phyloP scores from a whole-genome alignment of 441 rosid genomes.

The Theobroma grandiflorum region DNA sequence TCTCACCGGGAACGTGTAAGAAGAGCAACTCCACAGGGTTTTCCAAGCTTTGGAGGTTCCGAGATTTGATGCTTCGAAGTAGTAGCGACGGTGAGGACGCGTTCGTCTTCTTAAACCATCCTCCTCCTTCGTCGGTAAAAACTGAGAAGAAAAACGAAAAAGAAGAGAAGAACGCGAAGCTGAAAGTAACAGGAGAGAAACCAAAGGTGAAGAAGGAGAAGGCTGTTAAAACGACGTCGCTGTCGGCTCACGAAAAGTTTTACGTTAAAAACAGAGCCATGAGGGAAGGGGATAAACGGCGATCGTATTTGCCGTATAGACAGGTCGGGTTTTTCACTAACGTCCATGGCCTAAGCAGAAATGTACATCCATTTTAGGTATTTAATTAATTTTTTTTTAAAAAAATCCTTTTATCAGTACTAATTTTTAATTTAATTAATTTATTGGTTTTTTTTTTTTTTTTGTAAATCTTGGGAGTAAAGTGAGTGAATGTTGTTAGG shows the following conservation, averaged over 20 bases:
- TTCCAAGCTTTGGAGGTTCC: slow-evolving; percentile 78
- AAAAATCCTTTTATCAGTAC: not conserved
- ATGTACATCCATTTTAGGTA: slow-evolving; percentile 77
- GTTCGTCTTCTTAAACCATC: slow-evolving; percentile 23
- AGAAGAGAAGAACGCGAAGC: slow-evolving; percentile 13
- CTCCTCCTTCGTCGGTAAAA: slow-evolving; percentile 8
- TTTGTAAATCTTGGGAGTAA: slow-evolving; percentile 8
- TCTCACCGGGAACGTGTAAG: slow-evolving; percentile 59
- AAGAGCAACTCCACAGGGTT: slow-evolving; percentile 94
- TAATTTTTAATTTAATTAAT: not conserved
- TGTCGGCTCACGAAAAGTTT: slow-evolving; percentile 65
- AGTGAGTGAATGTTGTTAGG: not conserved
- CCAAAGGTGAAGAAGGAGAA: slow-evolving; percentile 36
- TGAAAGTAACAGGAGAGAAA: slow-evolving; percentile 1
- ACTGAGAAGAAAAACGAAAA: slow-evolving; percentile 4
- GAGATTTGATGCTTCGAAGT: slow-evolving; percentile 64
- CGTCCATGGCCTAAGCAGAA: slow-evolving; percentile 66
- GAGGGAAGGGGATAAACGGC: slow-evolving; percentile 60
- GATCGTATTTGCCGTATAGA: slow-evolving; percentile 75
- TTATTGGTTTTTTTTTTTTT: too few relatives aligned
- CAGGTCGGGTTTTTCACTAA: slow-evolving; percentile 79
- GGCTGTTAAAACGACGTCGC: slow-evolving; percentile 38
- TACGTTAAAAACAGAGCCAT: slow-evolving; percentile 60
- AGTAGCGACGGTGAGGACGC: slow-evolving; percentile 65
- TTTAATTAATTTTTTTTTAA: not conserved